Base-by-base conservation (phyloP, 1,284 basidiomycete species). In the Heterobasidion irregulare region DNA sequence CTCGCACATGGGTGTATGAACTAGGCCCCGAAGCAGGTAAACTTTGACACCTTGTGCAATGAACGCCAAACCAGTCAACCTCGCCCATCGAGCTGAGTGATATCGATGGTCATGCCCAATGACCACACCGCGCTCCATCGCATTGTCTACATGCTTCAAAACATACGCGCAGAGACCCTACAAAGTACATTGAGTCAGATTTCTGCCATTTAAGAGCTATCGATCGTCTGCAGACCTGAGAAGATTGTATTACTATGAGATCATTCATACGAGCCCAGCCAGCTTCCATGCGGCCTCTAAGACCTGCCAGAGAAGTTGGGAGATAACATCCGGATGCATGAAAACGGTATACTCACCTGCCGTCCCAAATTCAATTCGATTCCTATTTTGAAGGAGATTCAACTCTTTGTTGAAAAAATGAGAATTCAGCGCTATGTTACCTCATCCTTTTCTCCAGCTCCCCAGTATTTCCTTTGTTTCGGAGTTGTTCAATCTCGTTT, bases 201-300 rank as follows among this genome's bases (percentile, higher is more conserved):
- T 26, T 26, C 3, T 26, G 26, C 10, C 13, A 43, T 9, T 3
- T 9, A 7, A 15, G 15, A 18, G 16, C 12, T 9, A 52, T 38
- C n/a, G 13, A 6, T 46, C 32, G 54, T 43, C 38, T 57, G 10
- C 57, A n/a, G 50, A 82, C 89, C 75, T 92, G 89, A 15, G 89
- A 89, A 6, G 90, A 80, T 64, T 93, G 91, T 44, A 92, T 84
- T 53, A 94, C 74, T 49, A 83, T 89, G 53, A 94, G 69, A 66
- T 92, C 89, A 65, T 94, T 94, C 89, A 94, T 93, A 53, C 86
- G 78, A 18, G 86, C 76, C 79, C 86, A 92, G 2, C 91, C 91
- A 8, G 90, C 89, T 64, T 89, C 86, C 91, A 94, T 94, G 59
- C 72, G 76, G 5, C 86, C 91, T 62, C 92, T 72, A 15, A 94